Evolutionary conservation across 2,329 filamentous ascomycete species (phyloP).

Genomic region (Colletotrichum tropicale): DNA sequence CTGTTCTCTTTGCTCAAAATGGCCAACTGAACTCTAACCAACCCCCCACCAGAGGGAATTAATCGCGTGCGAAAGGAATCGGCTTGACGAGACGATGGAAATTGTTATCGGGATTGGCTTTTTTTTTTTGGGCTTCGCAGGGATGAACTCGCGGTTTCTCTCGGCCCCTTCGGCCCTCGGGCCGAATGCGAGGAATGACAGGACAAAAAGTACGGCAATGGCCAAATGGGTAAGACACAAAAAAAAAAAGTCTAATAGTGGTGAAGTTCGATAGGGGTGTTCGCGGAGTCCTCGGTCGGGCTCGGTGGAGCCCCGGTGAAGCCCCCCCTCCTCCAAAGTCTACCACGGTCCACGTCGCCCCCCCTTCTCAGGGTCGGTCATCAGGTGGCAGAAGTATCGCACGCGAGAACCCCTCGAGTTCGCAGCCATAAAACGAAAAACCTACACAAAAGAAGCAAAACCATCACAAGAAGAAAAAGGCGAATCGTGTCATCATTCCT

Average conservation of each 20-base stretch:
- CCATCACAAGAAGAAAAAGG: background rate
- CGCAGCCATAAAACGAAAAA: background rate
- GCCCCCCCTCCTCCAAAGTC: background rate
- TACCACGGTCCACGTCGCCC: background rate
- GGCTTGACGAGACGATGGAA: background rate
- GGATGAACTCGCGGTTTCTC: background rate
- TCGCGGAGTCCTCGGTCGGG: background rate
- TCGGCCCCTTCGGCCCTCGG: background rate
- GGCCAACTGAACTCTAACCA: background rate
- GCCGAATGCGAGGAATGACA: background rate
- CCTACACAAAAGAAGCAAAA: background rate
- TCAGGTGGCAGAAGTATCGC: background rate
- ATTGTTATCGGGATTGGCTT: background rate
- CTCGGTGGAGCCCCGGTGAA: background rate
- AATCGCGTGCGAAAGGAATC: background rate
- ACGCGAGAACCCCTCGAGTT: background rate
- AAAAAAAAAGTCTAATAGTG: background rate
- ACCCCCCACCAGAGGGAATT: background rate
- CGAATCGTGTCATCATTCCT: slow-evolving; percentile 12
- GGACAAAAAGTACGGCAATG: background rate
- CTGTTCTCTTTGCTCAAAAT: background rate
- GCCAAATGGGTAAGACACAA: background rate
- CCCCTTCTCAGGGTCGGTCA: background rate
- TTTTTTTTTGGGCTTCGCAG: background rate
- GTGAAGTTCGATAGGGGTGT: background rate